These are phyloP conservation scores for Hyphopichia khmerensis DNA, from an alignment of 1,139 yeast genomes.

Conservation along the genomic window DNA sequence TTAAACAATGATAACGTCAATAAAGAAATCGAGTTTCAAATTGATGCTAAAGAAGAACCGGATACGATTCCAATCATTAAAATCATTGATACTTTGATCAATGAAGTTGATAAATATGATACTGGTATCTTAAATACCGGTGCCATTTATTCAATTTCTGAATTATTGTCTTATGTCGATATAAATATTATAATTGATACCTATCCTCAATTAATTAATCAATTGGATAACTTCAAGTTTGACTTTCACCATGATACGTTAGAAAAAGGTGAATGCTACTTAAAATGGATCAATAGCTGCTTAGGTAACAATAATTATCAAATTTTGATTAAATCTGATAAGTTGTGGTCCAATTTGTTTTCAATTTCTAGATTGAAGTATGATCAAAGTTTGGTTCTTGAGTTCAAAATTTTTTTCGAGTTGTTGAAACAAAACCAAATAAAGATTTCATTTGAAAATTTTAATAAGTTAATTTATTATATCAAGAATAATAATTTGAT, in stretches of 20 bases:
- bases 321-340: slow-evolving; percentile 1
- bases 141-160: slow-evolving; percentile 21
- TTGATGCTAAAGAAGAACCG: not conserved
- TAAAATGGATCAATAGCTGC: slow-evolving; percentile 17
- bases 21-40: slow-evolving; percentile 4
- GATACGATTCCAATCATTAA: not conserved
- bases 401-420: slow-evolving; percentile 24
- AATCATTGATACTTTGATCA: slow-evolving; percentile 3
- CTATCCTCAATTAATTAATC: slow-evolving; percentile 2
- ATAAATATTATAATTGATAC: slow-evolving; percentile 2
- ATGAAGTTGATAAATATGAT: not conserved
- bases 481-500: slow-evolving; percentile 27
- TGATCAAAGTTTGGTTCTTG: slow-evolving; percentile 12
- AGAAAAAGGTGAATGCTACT: slow-evolving; percentile 33
- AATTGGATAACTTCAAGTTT: slow-evolving; percentile 14
- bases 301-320: slow-evolving; percentile 4
- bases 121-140: slow-evolving; percentile 7
- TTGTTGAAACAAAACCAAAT: slow-evolving; percentile 8
- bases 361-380: slow-evolving; percentile 15
- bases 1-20: slow-evolving; percentile 3
- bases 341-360: slow-evolving; percentile 18
- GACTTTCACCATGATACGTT: slow-evolving; percentile 29
- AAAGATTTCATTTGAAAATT: slow-evolving; percentile 14
- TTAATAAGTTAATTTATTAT: slow-evolving; percentile 23
- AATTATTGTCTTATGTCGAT: slow-evolving; percentile 11